phyloP scores from a whole-genome alignment of 495 filamentous ascomycete genomes.

The Hypoxylon perforatum region DNA sequence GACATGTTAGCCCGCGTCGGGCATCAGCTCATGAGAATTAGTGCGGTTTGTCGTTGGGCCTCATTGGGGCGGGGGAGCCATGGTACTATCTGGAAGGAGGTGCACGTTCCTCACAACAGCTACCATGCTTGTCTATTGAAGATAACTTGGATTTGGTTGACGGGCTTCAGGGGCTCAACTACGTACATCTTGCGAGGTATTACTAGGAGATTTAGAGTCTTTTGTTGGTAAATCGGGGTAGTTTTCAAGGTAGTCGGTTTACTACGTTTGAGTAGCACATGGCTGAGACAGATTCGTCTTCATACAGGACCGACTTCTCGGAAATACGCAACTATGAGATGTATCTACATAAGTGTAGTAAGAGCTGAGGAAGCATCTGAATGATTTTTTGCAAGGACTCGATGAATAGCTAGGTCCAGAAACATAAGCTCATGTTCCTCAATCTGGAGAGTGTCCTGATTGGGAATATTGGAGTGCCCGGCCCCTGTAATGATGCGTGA shows the following conservation, averaged over 20 bases:
- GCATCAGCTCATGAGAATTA: conserved; percentile 33
- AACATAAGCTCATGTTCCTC: conserved; percentile 10
- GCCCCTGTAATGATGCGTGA: conserved; percentile 19
- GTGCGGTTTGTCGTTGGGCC: conserved; percentile 37
- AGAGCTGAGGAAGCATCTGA: neutral
- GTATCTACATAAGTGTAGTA: too few relatives aligned
- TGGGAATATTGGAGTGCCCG: conserved; percentile 12
- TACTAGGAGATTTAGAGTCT: neutral
- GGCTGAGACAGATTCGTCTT: neutral
- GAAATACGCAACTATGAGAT: too few relatives aligned
- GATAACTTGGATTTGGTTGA: conserved; percentile 2
- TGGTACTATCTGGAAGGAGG: conserved; percentile 14
- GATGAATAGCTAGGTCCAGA: conserved; percentile 3
- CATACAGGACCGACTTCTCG: neutral
- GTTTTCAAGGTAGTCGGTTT: neutral
- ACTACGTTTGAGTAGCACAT: neutral
- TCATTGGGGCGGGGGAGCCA: conserved; percentile 28
- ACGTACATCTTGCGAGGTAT: conserved; percentile 7
- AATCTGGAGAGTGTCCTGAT: conserved; percentile 28
- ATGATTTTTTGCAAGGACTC: conserved; percentile 2
- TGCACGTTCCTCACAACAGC: conserved; percentile 2
- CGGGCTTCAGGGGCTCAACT: conserved; percentile 4
- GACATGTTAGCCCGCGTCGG: conserved; percentile 32
- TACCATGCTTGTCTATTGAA: conserved; percentile 1
- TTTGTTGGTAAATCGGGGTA: neutral